Base-by-base conservation (phyloP, 441 rosid genomes). In the Gossypium trilobum region DNA sequence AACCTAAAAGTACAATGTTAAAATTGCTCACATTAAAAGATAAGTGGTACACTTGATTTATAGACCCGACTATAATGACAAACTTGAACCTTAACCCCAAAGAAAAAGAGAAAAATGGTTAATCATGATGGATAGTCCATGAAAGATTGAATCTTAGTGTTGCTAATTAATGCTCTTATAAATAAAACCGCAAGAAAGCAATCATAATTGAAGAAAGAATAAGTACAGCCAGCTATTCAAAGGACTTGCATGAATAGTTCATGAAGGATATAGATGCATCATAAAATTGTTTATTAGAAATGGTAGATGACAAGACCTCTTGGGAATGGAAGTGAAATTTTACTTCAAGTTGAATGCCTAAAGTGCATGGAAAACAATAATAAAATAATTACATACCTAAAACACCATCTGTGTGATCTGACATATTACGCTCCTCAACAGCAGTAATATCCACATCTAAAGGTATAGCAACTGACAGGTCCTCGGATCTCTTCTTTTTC, bases 321-420 rank as follows among this genome's bases (percentile, higher is more conserved):
- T 25, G 31, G 31, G 10, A 36, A 61, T 31, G 11, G 17, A 69
- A 52, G 62, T 69, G 25, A 51, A 69, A 69, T 17, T 69, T 31
- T 17, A 52, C 50, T 52, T 54, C 19, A 69, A 22, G 59, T 36
- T 57, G 39, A 76, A 59, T 44, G 57, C 16, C 13, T 23, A 62
- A 16, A 59, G 31, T 2, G n/a, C 48, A 50, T 1, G 23, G 14
- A 23, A 61, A 61, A 33, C 16, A 14, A 16, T 22, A 42, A 36
- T 5, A 5, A 65, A 65, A 42, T 54, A 55, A 36, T 50, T 55
- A 29, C 75, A 33, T 84, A 92, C 99, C 98, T 79, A 63, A 77
- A 73, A 87, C 78, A 76, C 78, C 86, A 73, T 81, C 82, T 67
- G 73, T 64, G 52, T 79, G 81, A 80, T 79, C 89, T 68, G 87